A percentile compares a stretch with the other conserved stretches of the same genome.
These are phyloP conservation scores for Sphagnum magellanicum DNA, from an alignment of 228 moss, liverwort and hornwort species.

Conservation along the genomic window DNA sequence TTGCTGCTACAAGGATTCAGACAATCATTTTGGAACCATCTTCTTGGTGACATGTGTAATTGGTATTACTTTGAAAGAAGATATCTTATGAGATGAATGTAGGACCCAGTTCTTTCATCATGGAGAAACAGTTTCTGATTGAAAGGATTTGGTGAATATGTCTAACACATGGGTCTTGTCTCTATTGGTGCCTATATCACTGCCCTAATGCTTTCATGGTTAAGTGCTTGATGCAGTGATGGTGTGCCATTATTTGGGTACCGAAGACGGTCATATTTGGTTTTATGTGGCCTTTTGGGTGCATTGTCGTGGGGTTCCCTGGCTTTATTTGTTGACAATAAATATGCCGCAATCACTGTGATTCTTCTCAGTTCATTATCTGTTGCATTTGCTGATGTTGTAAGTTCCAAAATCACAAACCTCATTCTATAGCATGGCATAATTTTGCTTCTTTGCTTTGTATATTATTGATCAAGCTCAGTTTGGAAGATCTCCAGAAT, in stretches of 20 bases:
- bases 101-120: constrained; percentile 1
- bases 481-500: background rate
- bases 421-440: background rate
- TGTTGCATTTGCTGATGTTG: constrained; percentile 97
- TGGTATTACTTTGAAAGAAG: background rate
- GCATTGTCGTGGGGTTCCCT: constrained; percentile 77
- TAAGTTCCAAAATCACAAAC: constrained; percentile 22
- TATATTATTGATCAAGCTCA: background rate
- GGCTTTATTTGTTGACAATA: constrained; percentile 64
- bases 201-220: background rate
- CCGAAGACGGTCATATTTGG: constrained; percentile 89
- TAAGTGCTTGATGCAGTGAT: constrained; percentile 47
- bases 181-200: background rate
- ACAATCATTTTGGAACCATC: background rate
- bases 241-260: constrained; percentile 95
- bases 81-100: background rate
- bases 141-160: background rate
- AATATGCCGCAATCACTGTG: constrained; percentile 60
- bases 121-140: background rate
- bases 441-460: background rate
- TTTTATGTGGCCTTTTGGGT: constrained; percentile 83
- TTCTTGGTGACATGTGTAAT: background rate
- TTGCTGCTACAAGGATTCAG: background rate
- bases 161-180: background rate
- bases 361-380: constrained; percentile 96